Percentiles rank a stretch among this genome's conserved stretches.
Evolutionary conservation across 164 flowering plant species (phyloP).

Genomic region (Stephania yunnanensis): DNA sequence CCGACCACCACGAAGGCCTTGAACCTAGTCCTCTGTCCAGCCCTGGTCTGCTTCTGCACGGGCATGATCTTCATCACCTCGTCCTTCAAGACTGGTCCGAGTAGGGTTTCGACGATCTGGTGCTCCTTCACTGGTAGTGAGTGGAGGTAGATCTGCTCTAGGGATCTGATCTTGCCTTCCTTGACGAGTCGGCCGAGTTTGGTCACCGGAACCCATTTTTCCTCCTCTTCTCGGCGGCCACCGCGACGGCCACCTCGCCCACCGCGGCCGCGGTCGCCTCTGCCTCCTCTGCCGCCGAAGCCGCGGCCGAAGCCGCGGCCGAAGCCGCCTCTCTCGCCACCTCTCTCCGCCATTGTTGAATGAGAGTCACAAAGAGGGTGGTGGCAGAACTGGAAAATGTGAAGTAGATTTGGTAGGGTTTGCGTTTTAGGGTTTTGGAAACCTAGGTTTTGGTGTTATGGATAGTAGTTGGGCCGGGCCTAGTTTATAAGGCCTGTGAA

Average conservation of each 20-base stretch:
- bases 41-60: conserved; percentile 83
- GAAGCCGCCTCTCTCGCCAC: conserved; percentile 45
- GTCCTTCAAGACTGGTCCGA: conserved; percentile 55
- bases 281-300: conserved; percentile 5
- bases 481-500: too few relatives aligned
- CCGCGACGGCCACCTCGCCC: conserved; percentile 42
- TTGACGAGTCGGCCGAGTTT: conserved; percentile 68
- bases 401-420: too few relatives aligned
- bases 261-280: conserved; percentile 52
- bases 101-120: conserved; percentile 54
- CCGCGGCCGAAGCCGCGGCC: conserved; percentile 46
- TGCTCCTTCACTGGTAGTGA: conserved; percentile 68
- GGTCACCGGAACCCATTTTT: conserved; percentile 77
- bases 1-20: conserved; percentile 89
- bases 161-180: conserved; percentile 40
- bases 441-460: not conserved
- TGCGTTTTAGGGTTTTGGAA: not conserved
- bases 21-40: conserved; percentile 78
- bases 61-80: conserved; percentile 95
- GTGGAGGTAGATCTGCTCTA: conserved; percentile 75
- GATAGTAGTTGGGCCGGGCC: not conserved
- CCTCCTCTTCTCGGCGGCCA: conserved; percentile 51
- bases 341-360: conserved; percentile 53
- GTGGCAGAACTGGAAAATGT: not conserved
- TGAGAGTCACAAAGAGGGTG: not conserved